These are phyloP conservation scores for Paspalum vaginatum DNA, from an alignment of 176 grass and related monocot genomes.

Conservation along the genomic window DNA sequence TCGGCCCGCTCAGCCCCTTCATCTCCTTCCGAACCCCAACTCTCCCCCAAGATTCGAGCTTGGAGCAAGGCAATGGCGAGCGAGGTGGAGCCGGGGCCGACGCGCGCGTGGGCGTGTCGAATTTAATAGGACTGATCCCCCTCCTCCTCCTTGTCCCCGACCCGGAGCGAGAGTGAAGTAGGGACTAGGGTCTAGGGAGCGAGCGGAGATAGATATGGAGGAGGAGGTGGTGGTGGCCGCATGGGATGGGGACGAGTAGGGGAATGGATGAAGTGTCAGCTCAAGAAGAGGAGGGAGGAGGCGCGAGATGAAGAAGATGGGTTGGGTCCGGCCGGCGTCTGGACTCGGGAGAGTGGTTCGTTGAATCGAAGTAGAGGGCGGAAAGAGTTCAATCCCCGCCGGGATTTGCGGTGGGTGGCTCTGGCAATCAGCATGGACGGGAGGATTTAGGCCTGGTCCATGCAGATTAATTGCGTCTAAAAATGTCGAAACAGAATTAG, in stretches of 20 bases:
- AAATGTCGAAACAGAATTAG: not conserved
- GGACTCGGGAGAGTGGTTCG: not conserved
- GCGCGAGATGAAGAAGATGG: constrained; percentile 18
- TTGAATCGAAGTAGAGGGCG: constrained; percentile 1
- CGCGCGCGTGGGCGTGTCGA: not conserved
- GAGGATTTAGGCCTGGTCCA: not conserved
- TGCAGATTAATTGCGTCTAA: not conserved
- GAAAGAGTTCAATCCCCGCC: constrained; percentile 32
- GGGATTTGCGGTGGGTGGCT: constrained; percentile 47
- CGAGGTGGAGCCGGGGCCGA: not conserved
- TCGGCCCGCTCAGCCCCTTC: constrained; percentile 48
- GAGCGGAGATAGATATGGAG: not conserved
- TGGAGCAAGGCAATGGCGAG: constrained; percentile 19
- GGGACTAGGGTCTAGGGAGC: too few species aligned
- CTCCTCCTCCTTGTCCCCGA: not conserved
- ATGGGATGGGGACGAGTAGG: not conserved
- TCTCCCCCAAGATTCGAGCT: not conserved
- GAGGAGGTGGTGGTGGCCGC: not conserved
- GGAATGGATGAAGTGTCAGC: constrained; percentile 34
- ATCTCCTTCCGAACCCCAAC: not conserved
- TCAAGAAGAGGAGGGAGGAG: constrained; percentile 1
- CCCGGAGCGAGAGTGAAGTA: constrained; percentile 30
- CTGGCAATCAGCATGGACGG: not conserved
- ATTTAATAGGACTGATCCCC: constrained; percentile 14
- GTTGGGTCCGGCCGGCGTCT: not conserved